Evolutionary conservation across 176 grass and related monocot species (phyloP).

Genomic region (Cymbopogon citratus): DNA sequence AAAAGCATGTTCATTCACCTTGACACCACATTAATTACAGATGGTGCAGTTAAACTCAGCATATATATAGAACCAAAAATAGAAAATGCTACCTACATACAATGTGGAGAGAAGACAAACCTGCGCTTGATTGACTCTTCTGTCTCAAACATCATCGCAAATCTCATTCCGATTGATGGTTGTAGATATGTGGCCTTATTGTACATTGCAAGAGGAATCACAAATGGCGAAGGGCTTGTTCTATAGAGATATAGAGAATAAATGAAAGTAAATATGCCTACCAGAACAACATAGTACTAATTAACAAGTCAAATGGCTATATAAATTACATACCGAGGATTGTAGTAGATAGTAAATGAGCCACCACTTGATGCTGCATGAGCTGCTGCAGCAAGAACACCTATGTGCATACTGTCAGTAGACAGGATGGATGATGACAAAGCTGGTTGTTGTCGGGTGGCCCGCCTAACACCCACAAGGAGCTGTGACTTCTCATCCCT

Average conservation of each 20-base stretch:
- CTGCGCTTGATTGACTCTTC: slow-evolving; percentile 94
- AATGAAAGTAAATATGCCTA: neutral
- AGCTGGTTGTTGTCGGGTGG: slow-evolving; percentile 49
- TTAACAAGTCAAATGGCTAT: neutral
- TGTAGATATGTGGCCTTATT: slow-evolving; percentile 76
- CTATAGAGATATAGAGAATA: slow-evolving; percentile 35
- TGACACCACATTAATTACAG: neutral
- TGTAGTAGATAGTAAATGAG: slow-evolving; percentile 94
- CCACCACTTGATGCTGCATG: slow-evolving; percentile 81
- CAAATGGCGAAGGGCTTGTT: slow-evolving; percentile 84
- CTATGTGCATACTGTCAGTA: slow-evolving; percentile 97
- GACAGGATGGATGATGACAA: slow-evolving; percentile 88
- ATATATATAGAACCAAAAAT: neutral
- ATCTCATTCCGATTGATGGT: slow-evolving; percentile 83
- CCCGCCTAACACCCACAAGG: slow-evolving; percentile 76
- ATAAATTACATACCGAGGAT: slow-evolving; percentile 57
- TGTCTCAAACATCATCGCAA: slow-evolving; percentile 99
- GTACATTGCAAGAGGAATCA: slow-evolving; percentile 75
- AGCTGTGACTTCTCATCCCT: slow-evolving; percentile 98
- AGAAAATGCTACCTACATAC: neutral
- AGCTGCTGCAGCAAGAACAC: slow-evolving; percentile 90
- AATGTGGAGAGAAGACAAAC: slow-evolving; percentile 20
- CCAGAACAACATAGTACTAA: slow-evolving; percentile 11
- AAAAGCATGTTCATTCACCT: neutral
- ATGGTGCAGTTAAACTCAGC: neutral